Base-by-base conservation (phyloP, 495 filamentous ascomycete genomes). In the Hypoxylon fuscum region DNA sequence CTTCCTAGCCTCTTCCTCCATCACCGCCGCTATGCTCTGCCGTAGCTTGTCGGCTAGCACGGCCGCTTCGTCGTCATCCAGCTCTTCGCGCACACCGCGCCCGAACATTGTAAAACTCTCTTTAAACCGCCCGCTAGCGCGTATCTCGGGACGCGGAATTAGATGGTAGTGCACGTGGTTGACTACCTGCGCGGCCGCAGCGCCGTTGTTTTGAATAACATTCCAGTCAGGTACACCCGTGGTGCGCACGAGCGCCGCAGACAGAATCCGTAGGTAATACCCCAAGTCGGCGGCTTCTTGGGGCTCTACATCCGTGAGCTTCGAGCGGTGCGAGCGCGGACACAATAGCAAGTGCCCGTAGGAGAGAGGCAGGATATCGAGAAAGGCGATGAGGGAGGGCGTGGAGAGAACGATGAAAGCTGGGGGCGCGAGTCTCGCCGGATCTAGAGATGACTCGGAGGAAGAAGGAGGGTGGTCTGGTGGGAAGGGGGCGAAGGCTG, bases 161-260 rank as follows among this genome's bases (percentile, higher is more conserved):
- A 98, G 82, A 63, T 98, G 94, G 74, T 93, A 97, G 72, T 97
- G 93, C 5, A 94, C 88, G 74, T 97, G 93, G 17, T 87, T 87
- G 1, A 98, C 92, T 18, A 93, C 90, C 76, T 98, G 94, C 5
- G 92, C 93, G 9, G 94, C 94, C 20, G 89, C 80, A 0, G 84
- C 85, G 2, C 93, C 93, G 74, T 97, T 98, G 75, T 98, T 98
- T 78, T 96, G 92, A 58, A 96, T 90, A 17, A 97, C 83, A 74
- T 98, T 98, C 87, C 90, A 94, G 74, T 93, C 90, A 14, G 78
- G 81, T 25, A 92, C 84, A 5, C 85, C 85, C 11, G 81, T 85
- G 0, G 82, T 82, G 14, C 78, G 79, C 42, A 83, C 84, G 12
- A 94, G 83, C 0, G 90, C 89, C 4, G 87, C 78, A 1, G 90